Base-by-base conservation (phyloP, 495 filamentous ascomycete genomes). In the Saxispiralis lemnorum region DNA sequence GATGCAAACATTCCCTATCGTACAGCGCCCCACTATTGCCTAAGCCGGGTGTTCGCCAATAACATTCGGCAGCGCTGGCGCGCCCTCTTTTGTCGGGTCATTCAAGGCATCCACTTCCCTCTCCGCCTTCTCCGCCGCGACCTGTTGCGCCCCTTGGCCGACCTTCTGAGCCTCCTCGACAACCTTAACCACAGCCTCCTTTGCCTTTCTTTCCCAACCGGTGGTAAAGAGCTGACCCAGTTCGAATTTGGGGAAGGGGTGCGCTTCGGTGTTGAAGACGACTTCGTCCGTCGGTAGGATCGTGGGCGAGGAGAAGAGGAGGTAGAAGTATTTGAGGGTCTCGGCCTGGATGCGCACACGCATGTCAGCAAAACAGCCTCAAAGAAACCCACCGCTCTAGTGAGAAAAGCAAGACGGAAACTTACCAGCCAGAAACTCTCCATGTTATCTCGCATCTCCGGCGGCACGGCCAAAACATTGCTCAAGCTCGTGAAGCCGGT, bases 301-400 rank as follows among this genome's bases (percentile, higher is more conserved):
- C 34, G 93, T 83, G 39, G 76, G 68, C 7, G 80, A 77, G 17
- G 83, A 88, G 63, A 99, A 97, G 38, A 96, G 69, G 20, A 97
- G 71, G 59, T 94, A 97, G 54, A 97, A 80, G 52, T 96, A 97
- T 64, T 99, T 99, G 32, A 99, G 67, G 31, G 92, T 99, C 64
- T 99, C 92, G 33, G 89, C 87, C 78, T 83, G 44, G n/a, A 31
- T 1, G 19, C 19, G 36, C 15, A 45, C 45, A 17, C 45, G 33
- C 24, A 31, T 43, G 19, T 19, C 35, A 33, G 20, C 34, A 28
- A 28, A 4, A 28, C 24, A 28, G 4, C 5, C 9, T 9, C 9
- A 9, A 9, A 28, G 24, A 4, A 9, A 28, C 24, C n/a, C n/a
- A n/a, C n/a, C n/a, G n/a, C n/a, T n/a, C n/a, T n/a, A n/a, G n/a